A percentile compares a stretch with the other conserved stretches of the same genome.
Conservation (phyloP, 768 basidiomycete species). For the Strobilomyces confusus region DNA sequence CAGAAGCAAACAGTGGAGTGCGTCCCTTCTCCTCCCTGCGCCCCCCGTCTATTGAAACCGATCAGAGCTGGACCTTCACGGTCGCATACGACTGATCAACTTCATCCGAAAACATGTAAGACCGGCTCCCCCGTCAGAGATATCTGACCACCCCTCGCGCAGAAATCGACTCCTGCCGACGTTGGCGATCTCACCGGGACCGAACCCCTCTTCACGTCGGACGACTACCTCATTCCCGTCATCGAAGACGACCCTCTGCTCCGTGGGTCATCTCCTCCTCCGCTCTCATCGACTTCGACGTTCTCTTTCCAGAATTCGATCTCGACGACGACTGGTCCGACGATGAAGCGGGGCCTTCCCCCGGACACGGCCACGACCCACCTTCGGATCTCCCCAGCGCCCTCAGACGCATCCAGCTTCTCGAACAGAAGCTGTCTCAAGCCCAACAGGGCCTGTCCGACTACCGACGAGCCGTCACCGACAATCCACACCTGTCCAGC, state of each 20-base stretch:
- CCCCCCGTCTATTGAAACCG: background rate
- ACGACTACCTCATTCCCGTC: constrained; percentile 78
- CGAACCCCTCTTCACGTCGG: constrained; percentile 65
- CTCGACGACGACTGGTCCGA: constrained; percentile 75
- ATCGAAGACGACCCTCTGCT: constrained; percentile 87
- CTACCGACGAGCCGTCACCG: constrained; percentile 54
- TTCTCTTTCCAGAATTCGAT: constrained; percentile 47
- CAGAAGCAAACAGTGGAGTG: constrained; percentile 51
- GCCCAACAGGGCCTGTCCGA: constrained; percentile 60
- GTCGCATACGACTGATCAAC: constrained; percentile 80
- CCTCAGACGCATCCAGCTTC: constrained; percentile 45
- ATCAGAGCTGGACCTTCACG: constrained; percentile 78
- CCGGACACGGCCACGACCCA: too few relatives aligned
- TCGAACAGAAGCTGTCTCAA: constrained; percentile 60
- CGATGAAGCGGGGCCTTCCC: constrained; percentile 25
- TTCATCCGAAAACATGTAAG: constrained; percentile 75
- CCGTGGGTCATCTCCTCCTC: constrained; percentile 47
- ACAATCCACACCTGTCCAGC: constrained; percentile 45
- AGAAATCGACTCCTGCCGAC: constrained; percentile 52
- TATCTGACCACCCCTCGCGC: constrained; percentile 7
- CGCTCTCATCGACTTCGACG: background rate
- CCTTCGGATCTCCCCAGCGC: constrained; percentile 33
- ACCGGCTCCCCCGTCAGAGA: background rate
- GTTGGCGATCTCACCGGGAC: constrained; percentile 47
- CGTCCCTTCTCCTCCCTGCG: constrained; percentile 23